Conservation (phyloP, 306 rosid species). For the Cicer pinnatifidum region DNA sequence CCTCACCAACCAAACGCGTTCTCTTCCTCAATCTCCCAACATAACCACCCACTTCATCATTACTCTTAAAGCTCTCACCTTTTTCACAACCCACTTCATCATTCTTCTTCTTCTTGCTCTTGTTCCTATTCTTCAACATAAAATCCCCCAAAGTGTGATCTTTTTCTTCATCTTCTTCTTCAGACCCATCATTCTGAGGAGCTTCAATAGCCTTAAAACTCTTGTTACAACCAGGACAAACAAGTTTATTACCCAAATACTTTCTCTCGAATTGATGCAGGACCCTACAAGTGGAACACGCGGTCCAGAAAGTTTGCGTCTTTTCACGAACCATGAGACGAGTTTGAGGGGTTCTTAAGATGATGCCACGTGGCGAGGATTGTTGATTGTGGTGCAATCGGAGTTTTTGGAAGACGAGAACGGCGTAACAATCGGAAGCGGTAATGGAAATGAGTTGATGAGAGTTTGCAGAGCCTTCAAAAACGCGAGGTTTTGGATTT, state of each 20-base stretch:
- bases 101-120: slow-evolving; percentile 3
- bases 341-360: slow-evolving; percentile 84
- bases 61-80: not conserved
- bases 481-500: no score
- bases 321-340: slow-evolving; percentile 35
- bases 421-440: no score
- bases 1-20: slow-evolving; percentile 69
- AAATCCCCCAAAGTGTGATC: slow-evolving; percentile 18
- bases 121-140: not conserved
- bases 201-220: slow-evolving; percentile 75
- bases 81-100: not conserved
- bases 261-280: slow-evolving; percentile 81
- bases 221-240: slow-evolving; percentile 79
- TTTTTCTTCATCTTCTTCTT: slow-evolving; percentile 38
- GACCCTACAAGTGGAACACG: slow-evolving; percentile 71
- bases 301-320: slow-evolving; percentile 72
- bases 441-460: no score
- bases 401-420: no score
- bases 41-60: slow-evolving; percentile 38
- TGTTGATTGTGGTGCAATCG: slow-evolving; percentile 43
- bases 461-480: no score
- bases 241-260: slow-evolving; percentile 66
- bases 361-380: slow-evolving; percentile 47
- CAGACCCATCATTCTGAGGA: slow-evolving; percentile 49
- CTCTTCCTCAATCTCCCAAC: slow-evolving; percentile 61